Evolutionary conservation across 106 monocot genomes (phyloP).

Genomic region (Dactylorhiza incarnata): DNA sequence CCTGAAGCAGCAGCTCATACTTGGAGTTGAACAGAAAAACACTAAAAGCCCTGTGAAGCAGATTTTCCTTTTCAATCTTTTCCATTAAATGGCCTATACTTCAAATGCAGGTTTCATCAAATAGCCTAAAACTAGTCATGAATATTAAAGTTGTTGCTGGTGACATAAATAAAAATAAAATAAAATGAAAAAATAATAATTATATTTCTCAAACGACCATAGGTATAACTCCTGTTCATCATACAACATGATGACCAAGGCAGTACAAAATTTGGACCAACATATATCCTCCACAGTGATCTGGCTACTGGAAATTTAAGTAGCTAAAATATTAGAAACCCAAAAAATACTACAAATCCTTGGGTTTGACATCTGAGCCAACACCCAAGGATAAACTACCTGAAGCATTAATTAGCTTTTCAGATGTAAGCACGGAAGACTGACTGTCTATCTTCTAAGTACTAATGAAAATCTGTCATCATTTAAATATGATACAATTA

Average conservation of each 20-base stretch:
- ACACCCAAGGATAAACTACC: no score
- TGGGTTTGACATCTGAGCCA: no score
- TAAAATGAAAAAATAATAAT: background rate
- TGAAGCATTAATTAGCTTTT: no score
- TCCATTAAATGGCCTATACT: slow-evolving; percentile 80
- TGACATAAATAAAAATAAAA: background rate
- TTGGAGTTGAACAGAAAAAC: slow-evolving; percentile 93
- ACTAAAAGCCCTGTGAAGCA: slow-evolving; percentile 92
- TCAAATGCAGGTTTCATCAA: background rate
- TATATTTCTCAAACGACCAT: background rate
- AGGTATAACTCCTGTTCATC: background rate
- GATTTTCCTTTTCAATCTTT: slow-evolving; percentile 68
- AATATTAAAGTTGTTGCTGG: background rate
- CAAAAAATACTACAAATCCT: no score
- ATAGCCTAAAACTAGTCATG: background rate
- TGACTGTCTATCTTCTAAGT: no score
- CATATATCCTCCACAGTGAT: background rate
- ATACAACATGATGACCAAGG: background rate
- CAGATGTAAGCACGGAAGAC: no score
- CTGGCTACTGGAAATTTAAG: no score
- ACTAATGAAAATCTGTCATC: no score
- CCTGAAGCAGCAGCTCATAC: slow-evolving; percentile 83
- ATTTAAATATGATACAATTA: no score
- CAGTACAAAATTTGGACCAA: background rate
- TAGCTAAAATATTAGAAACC: no score